Conservation (phyloP, 2,329 filamentous ascomycete genomes). For the Cladosporium sp. region DNA sequence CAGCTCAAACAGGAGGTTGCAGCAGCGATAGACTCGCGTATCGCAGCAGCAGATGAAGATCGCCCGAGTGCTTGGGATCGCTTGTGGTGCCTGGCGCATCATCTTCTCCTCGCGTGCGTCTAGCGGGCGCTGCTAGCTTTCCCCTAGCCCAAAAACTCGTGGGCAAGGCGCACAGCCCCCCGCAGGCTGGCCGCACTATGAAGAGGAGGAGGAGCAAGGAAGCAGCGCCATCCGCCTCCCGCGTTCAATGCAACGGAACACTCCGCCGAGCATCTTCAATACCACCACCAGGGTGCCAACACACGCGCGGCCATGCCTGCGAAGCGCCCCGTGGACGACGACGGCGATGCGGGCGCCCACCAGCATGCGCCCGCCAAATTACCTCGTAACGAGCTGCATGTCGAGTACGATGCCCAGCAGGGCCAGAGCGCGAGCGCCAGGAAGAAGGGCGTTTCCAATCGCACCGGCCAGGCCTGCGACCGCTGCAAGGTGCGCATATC, state of each 20-base stretch:
- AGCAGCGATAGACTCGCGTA: too few species aligned
- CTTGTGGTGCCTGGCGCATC: too few species aligned
- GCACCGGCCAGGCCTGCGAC: slow-evolving; percentile 83
- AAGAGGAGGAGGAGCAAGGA: background rate
- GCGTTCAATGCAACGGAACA: background rate
- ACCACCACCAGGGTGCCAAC: background rate
- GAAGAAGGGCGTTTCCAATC: slow-evolving; percentile 52
- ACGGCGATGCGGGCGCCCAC: slow-evolving; percentile 7
- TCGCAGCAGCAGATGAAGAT: too few species aligned
- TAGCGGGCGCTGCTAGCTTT: too few species aligned
- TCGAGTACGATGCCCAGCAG: slow-evolving; percentile 12
- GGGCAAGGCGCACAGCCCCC: too few species aligned
- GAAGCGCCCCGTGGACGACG: slow-evolving; percentile 25
- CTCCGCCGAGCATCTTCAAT: background rate
- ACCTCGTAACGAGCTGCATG: slow-evolving; percentile 4
- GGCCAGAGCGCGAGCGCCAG: slow-evolving; percentile 16
- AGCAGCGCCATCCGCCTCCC: too few species aligned
- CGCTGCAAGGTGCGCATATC: slow-evolving; percentile 68
- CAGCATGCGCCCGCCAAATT: slow-evolving; percentile 9
- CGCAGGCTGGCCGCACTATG: background rate
- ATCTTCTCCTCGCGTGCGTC: too few species aligned
- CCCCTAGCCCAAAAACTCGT: too few species aligned
- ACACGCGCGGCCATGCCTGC: slow-evolving; percentile 3
- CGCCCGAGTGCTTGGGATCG: too few species aligned
- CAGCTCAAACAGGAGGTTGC: too few species aligned